A percentile compares a stretch with the other conserved stretches of the same genome.
Conservation (phyloP, 805 yeast genomes). For the Schizosaccharomyces octosporus region DNA sequence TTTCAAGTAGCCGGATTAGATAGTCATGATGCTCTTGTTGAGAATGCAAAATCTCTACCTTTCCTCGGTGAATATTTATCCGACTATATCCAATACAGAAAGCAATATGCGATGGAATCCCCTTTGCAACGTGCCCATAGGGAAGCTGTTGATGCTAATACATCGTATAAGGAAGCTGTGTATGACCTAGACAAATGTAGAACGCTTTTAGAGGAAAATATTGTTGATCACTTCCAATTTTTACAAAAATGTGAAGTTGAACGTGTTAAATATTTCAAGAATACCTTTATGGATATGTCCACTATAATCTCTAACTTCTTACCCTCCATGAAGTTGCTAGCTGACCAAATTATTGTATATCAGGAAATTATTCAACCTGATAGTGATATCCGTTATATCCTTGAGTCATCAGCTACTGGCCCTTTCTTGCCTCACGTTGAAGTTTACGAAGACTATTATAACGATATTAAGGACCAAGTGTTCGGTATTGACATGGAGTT, state of each 20-base stretch:
- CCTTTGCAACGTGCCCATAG: constrained; percentile 26
- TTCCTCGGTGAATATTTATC: constrained; percentile 13
- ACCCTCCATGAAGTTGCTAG: constrained; percentile 29
- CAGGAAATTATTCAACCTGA: constrained; percentile 53
- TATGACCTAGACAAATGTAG: constrained; percentile 36
- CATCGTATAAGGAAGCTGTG: constrained; percentile 29
- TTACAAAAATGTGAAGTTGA: constrained; percentile 69
- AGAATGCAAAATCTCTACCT: constrained; percentile 7
- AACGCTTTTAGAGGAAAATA: constrained; percentile 45
- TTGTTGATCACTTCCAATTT: constrained; percentile 32
- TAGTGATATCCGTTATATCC: constrained; percentile 38
- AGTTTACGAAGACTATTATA: constrained; percentile 58
- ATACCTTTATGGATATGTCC: constrained; percentile 47
- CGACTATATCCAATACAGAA: not conserved
- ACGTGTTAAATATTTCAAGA: constrained; percentile 49
- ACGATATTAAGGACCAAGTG: constrained; percentile 34
- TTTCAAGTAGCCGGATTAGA: constrained; percentile 20
- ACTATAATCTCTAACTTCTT: constrained; percentile 39
- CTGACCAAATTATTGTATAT: constrained; percentile 34
- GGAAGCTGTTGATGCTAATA: constrained; percentile 36
- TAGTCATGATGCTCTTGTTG: constrained; percentile 2
- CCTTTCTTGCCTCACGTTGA: constrained; percentile 45
- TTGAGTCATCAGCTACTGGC: constrained; percentile 51
- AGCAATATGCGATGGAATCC: constrained; percentile 14
- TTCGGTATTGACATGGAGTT: constrained; percentile 61